Conservation (phyloP, 495 filamentous ascomycete species). For the Talaromyces trachyspermus region DNA sequence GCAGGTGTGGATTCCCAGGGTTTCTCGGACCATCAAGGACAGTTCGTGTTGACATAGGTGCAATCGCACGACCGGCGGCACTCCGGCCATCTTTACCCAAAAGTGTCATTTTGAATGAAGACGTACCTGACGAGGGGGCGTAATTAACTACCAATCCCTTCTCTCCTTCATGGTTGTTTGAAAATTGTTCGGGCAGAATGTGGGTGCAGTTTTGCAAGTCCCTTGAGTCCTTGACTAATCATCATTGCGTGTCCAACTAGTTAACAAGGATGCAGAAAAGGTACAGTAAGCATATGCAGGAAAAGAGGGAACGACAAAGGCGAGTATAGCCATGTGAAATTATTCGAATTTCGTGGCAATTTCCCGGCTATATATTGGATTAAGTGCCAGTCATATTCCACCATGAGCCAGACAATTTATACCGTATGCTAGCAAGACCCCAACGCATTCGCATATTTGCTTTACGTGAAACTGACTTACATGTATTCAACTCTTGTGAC, state of each 20-base stretch:
- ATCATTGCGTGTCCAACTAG: background rate
- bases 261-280: background rate
- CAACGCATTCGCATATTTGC: no score
- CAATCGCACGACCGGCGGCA: conserved; percentile 47
- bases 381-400: no score
- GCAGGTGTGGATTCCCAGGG: conserved; percentile 72
- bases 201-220: background rate
- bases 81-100: conserved; percentile 41
- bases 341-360: no score
- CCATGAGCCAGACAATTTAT: no score
- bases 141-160: conserved; percentile 9
- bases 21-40: conserved; percentile 57
- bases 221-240: background rate
- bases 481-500: no score
- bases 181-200: background rate
- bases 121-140: conserved; percentile 42
- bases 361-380: no score
- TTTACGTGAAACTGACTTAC: no score
- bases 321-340: no score
- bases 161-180: background rate
- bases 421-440: no score
- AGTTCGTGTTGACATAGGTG: conserved; percentile 52
- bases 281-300: background rate
- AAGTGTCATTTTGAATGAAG: conserved; percentile 43
- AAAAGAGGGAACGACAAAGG: background rate